Base-by-base conservation (phyloP, 805 yeast genomes). In the Suhomyces emberorum region DNA sequence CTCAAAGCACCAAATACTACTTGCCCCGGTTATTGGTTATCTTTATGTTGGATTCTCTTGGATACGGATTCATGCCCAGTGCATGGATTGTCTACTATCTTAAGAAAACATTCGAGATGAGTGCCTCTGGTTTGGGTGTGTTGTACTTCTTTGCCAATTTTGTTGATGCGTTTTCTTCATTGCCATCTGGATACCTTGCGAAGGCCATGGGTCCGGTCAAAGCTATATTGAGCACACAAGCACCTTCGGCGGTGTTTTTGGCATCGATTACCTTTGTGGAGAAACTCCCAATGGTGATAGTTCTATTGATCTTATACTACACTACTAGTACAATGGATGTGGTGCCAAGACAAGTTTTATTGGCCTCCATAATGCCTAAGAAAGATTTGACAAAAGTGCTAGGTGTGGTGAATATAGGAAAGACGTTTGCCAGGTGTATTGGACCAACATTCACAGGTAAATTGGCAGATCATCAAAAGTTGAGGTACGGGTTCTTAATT, bases 41-140 rank as follows among this genome's bases (percentile, higher is more conserved):
- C 12, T 89, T 88, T 53, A 85, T 86, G 79, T 52, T 86, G 20
- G 97, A 88, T 57, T 87, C 96, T 1, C 70, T 88, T 33, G 96
- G 95, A 0, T 79, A 78, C 44, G 96, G 96, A 1, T 83, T 88
- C 58, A 83, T 88, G 88, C 81, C 95, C 2, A 69, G 80, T 30
- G 83, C 95, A 1, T 89, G 96, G 96, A 71, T 83, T 28, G 87
- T 88, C 26, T 88, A 82, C 55, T 88, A 85, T 59, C 81, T 86
- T 65, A 75, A 78, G 38, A 72, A 70, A 23, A 57, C 65, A 10
- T 88, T 81, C 48, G 46, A 56, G 2, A 59, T 77, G 19, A 57
- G 79, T 1, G 78, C 88, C 3, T 61, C 80, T 0, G 57, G 70
- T 0, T 60, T 88, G 30, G 96, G 96, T 4, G 45, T 72, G 1